Percentiles rank a stretch among this genome's conserved stretches.
phyloP scores from a whole-genome alignment of 2,329 filamentous ascomycete species.

The Clonostachys sp. region DNA sequence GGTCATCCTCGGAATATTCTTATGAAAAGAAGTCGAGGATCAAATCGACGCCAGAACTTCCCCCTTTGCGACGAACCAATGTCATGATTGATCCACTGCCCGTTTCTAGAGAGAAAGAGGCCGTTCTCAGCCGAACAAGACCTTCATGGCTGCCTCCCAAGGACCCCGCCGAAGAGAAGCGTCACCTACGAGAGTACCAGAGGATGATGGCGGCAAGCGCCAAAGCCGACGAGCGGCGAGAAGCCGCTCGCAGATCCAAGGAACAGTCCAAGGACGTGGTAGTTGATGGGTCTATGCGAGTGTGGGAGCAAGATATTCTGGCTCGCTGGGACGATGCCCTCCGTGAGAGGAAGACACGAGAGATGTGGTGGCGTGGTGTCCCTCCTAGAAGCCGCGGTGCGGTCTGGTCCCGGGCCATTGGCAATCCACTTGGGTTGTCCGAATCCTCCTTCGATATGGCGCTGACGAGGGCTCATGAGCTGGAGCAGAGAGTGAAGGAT shows the following conservation, averaged over 20 bases:
- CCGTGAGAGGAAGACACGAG: conserved; percentile 62
- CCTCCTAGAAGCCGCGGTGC: conserved; percentile 64
- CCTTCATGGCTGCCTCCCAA: conserved; percentile 85
- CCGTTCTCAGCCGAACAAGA: conserved; percentile 73
- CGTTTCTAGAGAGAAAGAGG: conserved; percentile 82
- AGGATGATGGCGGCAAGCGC: conserved; percentile 69
- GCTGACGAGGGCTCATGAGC: conserved; percentile 58
- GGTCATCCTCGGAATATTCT: conserved; percentile 20
- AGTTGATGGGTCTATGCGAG: conserved; percentile 48
- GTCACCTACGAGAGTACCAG: conserved; percentile 81
- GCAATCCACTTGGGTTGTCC: conserved; percentile 67
- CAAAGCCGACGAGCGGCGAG: conserved; percentile 55
- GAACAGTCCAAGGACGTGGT: conserved; percentile 49
- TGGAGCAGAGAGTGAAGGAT: conserved; percentile 51
- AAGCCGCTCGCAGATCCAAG: conserved; percentile 45
- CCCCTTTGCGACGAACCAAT: conserved; percentile 66
- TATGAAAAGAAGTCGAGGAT: conserved; percentile 47
- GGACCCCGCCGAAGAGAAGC: conserved; percentile 84
- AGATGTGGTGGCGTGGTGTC: conserved; percentile 80
- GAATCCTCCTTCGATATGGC: conserved; percentile 67
- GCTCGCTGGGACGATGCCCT: conserved; percentile 73
- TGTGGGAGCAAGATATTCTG: conserved; percentile 75
- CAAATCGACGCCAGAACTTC: conserved; percentile 64
- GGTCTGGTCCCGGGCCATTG: conserved; percentile 68
- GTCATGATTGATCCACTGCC: conserved; percentile 83